Percentiles rank a stretch among this genome's conserved stretches.
Conservation (phyloP, 1,284 basidiomycete species). For the Malassezia caprae region DNA sequence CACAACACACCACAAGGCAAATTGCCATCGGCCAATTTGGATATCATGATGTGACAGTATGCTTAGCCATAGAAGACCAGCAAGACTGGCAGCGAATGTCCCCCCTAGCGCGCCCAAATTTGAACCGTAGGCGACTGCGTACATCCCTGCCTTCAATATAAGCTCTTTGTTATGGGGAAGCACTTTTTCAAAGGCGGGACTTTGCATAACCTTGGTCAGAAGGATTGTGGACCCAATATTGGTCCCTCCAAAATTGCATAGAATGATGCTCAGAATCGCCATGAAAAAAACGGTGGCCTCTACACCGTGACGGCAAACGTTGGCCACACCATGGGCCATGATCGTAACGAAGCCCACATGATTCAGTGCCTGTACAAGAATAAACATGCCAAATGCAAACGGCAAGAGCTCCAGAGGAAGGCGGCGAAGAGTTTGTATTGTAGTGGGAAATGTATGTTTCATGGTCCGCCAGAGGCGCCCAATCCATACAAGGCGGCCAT, state of each 20-base stretch:
- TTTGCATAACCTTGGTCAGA: conserved; percentile 58
- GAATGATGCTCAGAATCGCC: conserved; percentile 57
- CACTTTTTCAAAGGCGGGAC: conserved; percentile 24
- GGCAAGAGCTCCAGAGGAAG: conserved; percentile 73
- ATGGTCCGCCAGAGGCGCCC: background rate
- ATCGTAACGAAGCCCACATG: conserved; percentile 83
- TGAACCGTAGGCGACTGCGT: conserved; percentile 67
- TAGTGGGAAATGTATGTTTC: conserved; percentile 59
- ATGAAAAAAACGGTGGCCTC: conserved; percentile 52
- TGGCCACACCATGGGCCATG: conserved; percentile 63
- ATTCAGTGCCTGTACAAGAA: conserved; percentile 74
- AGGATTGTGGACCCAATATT: conserved; percentile 94
- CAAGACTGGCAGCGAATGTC: conserved; percentile 79
- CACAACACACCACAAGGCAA: conserved; percentile 64
- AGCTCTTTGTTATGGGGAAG: conserved; percentile 13
- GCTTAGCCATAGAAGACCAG: conserved; percentile 73
- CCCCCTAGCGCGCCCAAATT: conserved; percentile 88
- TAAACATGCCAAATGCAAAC: conserved; percentile 90
- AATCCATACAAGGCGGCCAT: background rate
- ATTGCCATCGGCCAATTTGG: conserved; percentile 58
- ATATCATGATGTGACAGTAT: conserved; percentile 73
- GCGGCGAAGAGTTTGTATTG: conserved; percentile 60
- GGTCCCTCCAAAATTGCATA: conserved; percentile 81
- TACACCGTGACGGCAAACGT: conserved; percentile 50
- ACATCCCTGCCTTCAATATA: conserved; percentile 48